A percentile compares a stretch with the other conserved stretches of the same genome.
Conservation (phyloP, 2,329 filamentous ascomycete genomes). For the Elsinoe perseae region DNA sequence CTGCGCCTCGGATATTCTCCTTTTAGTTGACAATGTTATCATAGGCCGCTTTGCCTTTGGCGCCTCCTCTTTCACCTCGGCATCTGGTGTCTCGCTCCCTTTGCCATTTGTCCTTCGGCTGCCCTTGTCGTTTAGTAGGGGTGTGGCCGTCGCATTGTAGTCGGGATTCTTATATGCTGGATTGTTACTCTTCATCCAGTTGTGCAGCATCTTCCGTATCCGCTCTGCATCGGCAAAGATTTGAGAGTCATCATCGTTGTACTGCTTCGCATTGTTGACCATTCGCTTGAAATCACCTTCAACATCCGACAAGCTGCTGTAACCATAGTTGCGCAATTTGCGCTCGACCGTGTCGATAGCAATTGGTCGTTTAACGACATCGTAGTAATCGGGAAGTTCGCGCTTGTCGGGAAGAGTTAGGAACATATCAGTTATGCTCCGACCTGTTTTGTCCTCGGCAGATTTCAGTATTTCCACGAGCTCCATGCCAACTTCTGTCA, state of each 20-base stretch:
- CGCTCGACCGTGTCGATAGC: conserved; percentile 68
- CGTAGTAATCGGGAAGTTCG: conserved; percentile 65
- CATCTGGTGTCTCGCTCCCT: conserved; percentile 19
- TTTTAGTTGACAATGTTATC: conserved; percentile 13
- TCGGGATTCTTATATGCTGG: conserved; percentile 65
- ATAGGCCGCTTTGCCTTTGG: conserved; percentile 22
- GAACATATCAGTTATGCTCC: conserved; percentile 18
- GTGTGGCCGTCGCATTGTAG: conserved; percentile 67
- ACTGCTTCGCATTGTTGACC: conserved; percentile 80
- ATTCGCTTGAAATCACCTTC: conserved; percentile 84
- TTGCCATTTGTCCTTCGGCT: conserved; percentile 24
- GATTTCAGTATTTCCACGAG: conserved; percentile 68
- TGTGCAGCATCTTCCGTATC: conserved; percentile 75
- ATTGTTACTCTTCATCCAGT: conserved; percentile 80
- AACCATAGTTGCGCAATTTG: conserved; percentile 62
- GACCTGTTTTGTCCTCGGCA: conserved; percentile 64
- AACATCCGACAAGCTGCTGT: conserved; percentile 62
- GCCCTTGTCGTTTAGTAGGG: conserved; percentile 51
- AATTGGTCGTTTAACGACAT: conserved; percentile 67
- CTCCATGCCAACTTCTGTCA: conserved; percentile 53
- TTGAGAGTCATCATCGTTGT: conserved; percentile 63
- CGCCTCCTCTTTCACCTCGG: conserved; percentile 21
- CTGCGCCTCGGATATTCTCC: conserved; percentile 2
- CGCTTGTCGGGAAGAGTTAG: conserved; percentile 20
- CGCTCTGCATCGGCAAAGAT: conserved; percentile 79